Percentiles rank a stretch among this genome's conserved stretches.
Conservation (phyloP, 1,284 basidiomycete species). For the Apiotrichum laibachii region DNA sequence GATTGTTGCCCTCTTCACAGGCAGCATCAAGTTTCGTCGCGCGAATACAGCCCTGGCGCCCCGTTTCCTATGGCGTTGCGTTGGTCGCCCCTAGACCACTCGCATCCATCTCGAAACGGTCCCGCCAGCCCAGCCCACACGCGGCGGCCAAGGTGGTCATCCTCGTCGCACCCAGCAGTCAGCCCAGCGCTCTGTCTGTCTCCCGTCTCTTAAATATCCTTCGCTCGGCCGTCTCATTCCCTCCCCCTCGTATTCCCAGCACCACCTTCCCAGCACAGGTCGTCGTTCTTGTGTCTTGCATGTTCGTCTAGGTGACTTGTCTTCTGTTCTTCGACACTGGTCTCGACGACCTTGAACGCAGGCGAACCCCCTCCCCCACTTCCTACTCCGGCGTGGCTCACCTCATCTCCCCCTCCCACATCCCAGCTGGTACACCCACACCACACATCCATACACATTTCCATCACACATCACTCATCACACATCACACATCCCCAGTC, state of each 20-base stretch:
- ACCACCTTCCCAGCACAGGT: slow-evolving; percentile 2
- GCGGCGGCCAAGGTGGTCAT: neutral
- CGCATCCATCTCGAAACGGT: slow-evolving; percentile 22
- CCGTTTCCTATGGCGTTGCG: slow-evolving; percentile 2
- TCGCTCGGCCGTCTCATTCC: neutral
- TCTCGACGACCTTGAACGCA: slow-evolving; percentile 3
- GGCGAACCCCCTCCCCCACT: neutral
- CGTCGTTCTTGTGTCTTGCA: slow-evolving; percentile 7
- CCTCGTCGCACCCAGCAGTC: slow-evolving; percentile 1
- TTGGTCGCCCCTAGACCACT: slow-evolving; percentile 1
- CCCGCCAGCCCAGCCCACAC: slow-evolving; percentile 9
- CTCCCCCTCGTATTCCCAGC: slow-evolving; percentile 6
- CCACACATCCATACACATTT: neutral
- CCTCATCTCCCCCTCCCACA: neutral
- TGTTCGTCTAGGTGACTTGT: slow-evolving; percentile 8
- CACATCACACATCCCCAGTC: slow-evolving; percentile 12
- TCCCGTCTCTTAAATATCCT: slow-evolving; percentile 19
- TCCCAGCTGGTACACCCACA: neutral
- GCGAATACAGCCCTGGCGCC: slow-evolving; percentile 16
- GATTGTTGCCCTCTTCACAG: slow-evolving; percentile 2
- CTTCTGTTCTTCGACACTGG: slow-evolving; percentile 1
- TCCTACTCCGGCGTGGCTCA: neutral
- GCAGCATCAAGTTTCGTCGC: slow-evolving; percentile 14
- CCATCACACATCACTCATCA: neutral
- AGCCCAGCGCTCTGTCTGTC: neutral